Percentiles rank a stretch among this genome's conserved stretches.
These are phyloP conservation scores for Lactarius quietus DNA, from an alignment of 768 basidiomycete species.

Conservation along the genomic window DNA sequence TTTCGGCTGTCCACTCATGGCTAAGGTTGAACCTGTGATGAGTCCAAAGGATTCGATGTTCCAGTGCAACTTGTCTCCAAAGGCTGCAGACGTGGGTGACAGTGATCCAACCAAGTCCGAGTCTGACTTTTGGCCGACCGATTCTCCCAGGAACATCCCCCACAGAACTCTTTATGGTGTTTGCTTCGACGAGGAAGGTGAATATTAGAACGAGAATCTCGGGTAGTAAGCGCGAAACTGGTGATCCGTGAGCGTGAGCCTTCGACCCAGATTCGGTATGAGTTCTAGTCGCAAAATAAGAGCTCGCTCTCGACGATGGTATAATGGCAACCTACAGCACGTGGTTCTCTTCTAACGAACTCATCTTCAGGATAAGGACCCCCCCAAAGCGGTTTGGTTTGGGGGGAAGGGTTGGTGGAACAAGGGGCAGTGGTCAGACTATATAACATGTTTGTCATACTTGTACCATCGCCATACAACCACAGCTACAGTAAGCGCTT, in stretches of 20 bases:
- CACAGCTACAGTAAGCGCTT: neutral
- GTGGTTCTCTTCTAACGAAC: neutral
- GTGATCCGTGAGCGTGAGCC: neutral
- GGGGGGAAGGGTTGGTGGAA: neutral
- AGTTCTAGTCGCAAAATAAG: neutral
- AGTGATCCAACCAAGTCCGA: constrained; percentile 18
- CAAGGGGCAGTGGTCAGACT: neutral
- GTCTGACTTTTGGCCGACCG: constrained; percentile 1
- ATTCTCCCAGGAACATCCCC: neutral
- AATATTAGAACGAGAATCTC: constrained; percentile 18
- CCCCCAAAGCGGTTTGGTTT: neutral
- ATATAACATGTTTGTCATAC: neutral
- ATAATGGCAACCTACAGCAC: neutral
- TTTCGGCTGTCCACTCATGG: constrained; percentile 13
- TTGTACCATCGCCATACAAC: neutral
- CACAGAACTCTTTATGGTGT: neutral
- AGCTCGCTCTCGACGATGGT: neutral
- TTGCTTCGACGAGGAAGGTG: constrained; percentile 9
- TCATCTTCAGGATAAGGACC: neutral
- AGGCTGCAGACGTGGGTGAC: constrained; percentile 18
- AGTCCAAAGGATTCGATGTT: constrained; percentile 10
- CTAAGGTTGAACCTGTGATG: constrained; percentile 17
- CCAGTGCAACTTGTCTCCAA: constrained; percentile 19
- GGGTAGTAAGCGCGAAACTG: constrained; percentile 5
- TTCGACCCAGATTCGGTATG: neutral